Evolutionary conservation across 257 asterid species (phyloP), one percentile per base, ranked within the genome.

Genomic region (Leptodermis oblonga): DNA sequence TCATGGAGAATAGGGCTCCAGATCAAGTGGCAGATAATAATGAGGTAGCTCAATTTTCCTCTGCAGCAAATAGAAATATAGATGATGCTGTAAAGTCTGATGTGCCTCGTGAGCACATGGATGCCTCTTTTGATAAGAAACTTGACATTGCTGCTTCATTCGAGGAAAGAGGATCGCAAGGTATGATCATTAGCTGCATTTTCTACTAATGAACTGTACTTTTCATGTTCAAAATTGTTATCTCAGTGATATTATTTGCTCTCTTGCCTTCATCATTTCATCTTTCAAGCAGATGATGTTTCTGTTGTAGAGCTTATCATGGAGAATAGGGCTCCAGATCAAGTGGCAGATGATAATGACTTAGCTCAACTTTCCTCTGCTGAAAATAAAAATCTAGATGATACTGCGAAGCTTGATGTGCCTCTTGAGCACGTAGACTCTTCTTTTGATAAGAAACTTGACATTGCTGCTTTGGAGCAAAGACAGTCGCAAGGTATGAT

Each of bases 331-430:
- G 43, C 52, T 59, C 59, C 75, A 72, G 62, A 62, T 69, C 52
- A 74, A 7, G 68, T 70, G 62, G 79, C 62, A 62, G 48, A 68
- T 76, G 79, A 43, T 76, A 76, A 68, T 79, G 75, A 64, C 66
- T 69, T 66, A 59, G 69, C 42, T 37, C 76, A 33, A 33, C n/a
- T n/a, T n/a, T n/a, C n/a, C n/a, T 73, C 70, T 42, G 62, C 70
- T 48, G 65, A 74, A n/a, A 67, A 58, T 65, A 64, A 39, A 71
- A 70, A 42, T 73, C 56, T 71, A 42, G 70, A 15, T 48, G 71
- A 33, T 34, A 43, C 69, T 65, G 22, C n/a, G 34, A 33, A 54
- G 53, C 62, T 54, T 62, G 63, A 36, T 20, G 54, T 72, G 66
- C 63, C 74, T 42, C 71, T 73, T 42, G 72, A 62, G 70, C 61